A percentile compares a stretch with the other conserved stretches of the same genome.
Evolutionary conservation across 169 alveolate species (phyloP).

Genomic region (Perkinsus chesapeaki): DNA sequence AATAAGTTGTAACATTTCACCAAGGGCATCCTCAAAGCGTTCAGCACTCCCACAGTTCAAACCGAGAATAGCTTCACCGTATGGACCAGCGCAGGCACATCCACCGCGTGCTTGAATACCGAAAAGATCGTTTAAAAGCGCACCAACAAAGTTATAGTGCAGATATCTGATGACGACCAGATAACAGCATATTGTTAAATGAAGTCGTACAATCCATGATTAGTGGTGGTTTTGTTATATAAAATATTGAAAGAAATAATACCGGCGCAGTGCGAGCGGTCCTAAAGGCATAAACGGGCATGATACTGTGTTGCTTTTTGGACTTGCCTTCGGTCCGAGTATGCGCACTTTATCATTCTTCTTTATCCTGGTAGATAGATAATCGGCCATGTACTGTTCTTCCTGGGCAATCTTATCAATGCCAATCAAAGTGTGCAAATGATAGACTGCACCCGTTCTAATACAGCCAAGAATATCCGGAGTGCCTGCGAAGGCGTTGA

Average conservation of each 20-base stretch:
- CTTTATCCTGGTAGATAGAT: not conserved
- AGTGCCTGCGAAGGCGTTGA: constrained; percentile 46
- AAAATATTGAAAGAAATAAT: not conserved
- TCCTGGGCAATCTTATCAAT: not conserved
- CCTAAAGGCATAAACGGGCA: not conserved
- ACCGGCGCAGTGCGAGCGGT: not conserved
- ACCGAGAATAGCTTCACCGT: constrained; percentile 56
- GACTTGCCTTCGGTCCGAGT: not conserved
- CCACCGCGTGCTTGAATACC: constrained; percentile 89
- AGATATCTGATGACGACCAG: constrained; percentile 29
- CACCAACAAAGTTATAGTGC: constrained; percentile 79
- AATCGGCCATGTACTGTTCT: not conserved
- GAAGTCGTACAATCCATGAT: not conserved
- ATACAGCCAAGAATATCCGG: constrained; percentile 78
- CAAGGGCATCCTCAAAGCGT: not conserved
- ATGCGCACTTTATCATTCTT: not conserved
- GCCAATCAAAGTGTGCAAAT: constrained; percentile 22
- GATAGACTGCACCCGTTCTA: constrained; percentile 75
- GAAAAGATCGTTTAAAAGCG: constrained; percentile 81
- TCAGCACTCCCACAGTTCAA: not conserved
- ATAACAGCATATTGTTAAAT: not conserved
- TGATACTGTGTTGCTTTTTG: not conserved
- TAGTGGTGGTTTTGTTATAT: not conserved
- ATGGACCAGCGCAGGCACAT: constrained; percentile 87
- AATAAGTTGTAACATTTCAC: not conserved